phyloP scores from a whole-genome alignment of 306 rosid species.

The Prunus kanzakura region DNA sequence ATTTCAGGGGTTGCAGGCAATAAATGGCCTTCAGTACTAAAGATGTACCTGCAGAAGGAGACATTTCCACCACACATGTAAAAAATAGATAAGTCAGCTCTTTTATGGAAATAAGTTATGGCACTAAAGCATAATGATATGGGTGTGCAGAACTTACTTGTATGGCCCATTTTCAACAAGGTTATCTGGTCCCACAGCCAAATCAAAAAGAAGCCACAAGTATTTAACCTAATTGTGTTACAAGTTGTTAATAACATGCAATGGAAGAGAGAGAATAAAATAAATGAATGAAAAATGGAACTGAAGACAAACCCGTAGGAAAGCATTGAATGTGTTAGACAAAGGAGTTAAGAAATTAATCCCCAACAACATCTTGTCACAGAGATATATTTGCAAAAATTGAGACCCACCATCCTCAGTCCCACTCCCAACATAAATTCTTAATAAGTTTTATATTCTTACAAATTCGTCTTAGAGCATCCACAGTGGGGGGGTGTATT shows the following conservation, averaged over 20 bases:
- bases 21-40: conserved; percentile 97
- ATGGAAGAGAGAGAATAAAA: conserved; percentile 8
- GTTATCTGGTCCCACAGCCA: conserved; percentile 92
- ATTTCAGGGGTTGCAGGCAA: conserved; percentile 89
- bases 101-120: conserved; percentile 7
- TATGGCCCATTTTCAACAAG: conserved; percentile 95
- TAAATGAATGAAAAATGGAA: conserved; percentile 5
- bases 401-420: no score
- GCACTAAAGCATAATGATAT: conserved; percentile 20
- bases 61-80: conserved; percentile 9
- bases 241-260: conserved; percentile 20
- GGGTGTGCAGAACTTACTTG: conserved; percentile 58
- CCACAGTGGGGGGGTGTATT: no score
- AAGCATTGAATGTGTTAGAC: not conserved
- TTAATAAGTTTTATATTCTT: no score
- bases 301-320: not conserved
- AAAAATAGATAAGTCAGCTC: conserved; percentile 1
- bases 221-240: conserved; percentile 69
- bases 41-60: conserved; percentile 57
- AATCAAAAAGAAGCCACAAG: conserved; percentile 97
- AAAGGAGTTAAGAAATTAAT: not conserved
- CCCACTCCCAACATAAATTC: no score
- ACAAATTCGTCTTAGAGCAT: no score
- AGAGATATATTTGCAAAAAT: not conserved
- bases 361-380: no score